Conservation (phyloP, 2,329 filamentous ascomycete species). For the Penicillium sp. region DNA sequence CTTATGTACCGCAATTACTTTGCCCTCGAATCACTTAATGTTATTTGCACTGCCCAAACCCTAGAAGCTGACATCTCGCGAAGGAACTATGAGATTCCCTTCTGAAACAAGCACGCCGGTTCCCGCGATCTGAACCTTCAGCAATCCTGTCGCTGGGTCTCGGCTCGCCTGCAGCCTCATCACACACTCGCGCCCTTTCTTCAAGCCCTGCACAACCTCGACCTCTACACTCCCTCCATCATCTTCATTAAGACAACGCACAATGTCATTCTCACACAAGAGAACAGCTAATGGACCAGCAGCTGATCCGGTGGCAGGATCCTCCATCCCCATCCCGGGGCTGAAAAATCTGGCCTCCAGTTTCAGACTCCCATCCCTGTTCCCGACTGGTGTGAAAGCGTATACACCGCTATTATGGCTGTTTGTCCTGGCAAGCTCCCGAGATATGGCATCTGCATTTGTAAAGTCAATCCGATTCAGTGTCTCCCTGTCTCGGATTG, state of each 20-base stretch:
- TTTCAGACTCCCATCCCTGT: neutral
- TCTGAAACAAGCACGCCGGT: slow-evolving; percentile 18
- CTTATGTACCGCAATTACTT: neutral
- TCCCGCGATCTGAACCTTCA: slow-evolving; percentile 10
- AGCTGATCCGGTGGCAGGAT: slow-evolving; percentile 28
- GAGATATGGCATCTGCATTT: neutral
- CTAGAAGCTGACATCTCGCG: neutral
- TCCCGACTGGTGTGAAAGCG: neutral
- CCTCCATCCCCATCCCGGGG: slow-evolving; percentile 27
- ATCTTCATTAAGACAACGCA: neutral
- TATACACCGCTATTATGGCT: neutral
- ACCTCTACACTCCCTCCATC: neutral
- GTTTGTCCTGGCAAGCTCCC: neutral
- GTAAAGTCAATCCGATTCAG: neutral
- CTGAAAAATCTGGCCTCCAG: slow-evolving; percentile 28
- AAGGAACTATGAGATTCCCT: slow-evolving; percentile 13
- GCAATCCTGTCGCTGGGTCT: neutral
- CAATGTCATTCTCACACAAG: neutral
- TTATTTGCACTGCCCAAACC: neutral
- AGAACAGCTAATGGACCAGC: slow-evolving; percentile 26
- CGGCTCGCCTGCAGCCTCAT: slow-evolving; percentile 17
- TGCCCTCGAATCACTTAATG: too few relatives aligned
- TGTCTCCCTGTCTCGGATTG: neutral
- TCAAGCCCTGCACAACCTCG: slow-evolving; percentile 24
- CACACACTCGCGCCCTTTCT: slow-evolving; percentile 22